Evolutionary conservation across 176 grass and related monocot species (phyloP), one percentile per base, ranked within the genome.

Genomic region (Carex cristatella): DNA sequence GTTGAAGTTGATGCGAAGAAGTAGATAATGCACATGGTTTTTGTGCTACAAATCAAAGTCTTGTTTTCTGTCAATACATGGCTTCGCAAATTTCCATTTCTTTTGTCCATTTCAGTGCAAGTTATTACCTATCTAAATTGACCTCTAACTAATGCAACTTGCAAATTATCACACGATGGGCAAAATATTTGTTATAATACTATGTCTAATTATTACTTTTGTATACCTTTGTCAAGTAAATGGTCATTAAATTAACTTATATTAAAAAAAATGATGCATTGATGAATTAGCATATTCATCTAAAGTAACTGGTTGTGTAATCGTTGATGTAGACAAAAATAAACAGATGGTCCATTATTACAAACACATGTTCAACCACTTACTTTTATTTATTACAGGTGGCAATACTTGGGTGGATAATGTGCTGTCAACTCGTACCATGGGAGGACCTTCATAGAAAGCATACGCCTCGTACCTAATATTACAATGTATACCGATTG

Each of bases 391-490:
- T 28, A 11, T 9, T 10, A 2, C 61, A 2, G 61, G 61, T 23
- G 61, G 19, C 19, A 2, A 7, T 2, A 63, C 74, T 80, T 28
- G 32, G 30, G 51, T 37, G 18, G 69, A 12, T 55, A 3, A 48
- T 28, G 18, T 61, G 44, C 79, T 54, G 33, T 65, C 79, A 57
- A 90, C 85, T 10, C 55, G 8, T 67, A 56, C 58, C 19, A 81
- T 77, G 13, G 56, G 44, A 5, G 63, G 65, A 12, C 55, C 53
- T 61, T 85, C 87, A 80, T 85, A 94, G 78, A 81, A 88, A 58
- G 79, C 23, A 70, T 66, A 53, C 3, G 60, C 27, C 64, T 94
- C 91, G 53, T 87, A 90, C 79, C 91, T 89, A 60, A 94, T 1
- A 19, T 28, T 86, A 78, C 94, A 97, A 61, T 81, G 48, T 56